phyloP scores from a whole-genome alignment of 805 yeast genomes.

The Starmerella scarabaei region DNA sequence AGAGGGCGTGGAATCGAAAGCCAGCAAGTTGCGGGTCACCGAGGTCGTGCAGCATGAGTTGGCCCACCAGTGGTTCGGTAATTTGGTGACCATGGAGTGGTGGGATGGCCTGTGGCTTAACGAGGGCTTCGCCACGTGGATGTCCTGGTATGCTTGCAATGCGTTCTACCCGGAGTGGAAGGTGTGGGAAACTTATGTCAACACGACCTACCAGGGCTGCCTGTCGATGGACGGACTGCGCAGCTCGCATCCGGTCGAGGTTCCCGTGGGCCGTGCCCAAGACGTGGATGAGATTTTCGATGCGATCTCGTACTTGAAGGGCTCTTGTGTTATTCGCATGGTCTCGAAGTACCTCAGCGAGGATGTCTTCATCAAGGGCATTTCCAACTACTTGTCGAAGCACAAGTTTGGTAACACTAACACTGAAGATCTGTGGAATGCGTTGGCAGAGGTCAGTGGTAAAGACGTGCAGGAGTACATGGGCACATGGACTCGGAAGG shows the following conservation, averaged over 20 bases:
- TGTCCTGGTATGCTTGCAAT: slow-evolving; percentile 59
- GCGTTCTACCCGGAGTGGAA: slow-evolving; percentile 70
- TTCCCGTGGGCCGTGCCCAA: slow-evolving; percentile 61
- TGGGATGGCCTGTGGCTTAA: slow-evolving; percentile 88
- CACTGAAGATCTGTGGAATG: slow-evolving; percentile 60
- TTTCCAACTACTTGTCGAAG: slow-evolving; percentile 49
- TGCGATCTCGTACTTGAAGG: slow-evolving; percentile 67
- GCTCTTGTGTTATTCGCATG: slow-evolving; percentile 69
- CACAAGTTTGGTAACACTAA: slow-evolving; percentile 59
- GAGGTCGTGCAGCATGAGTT: slow-evolving; percentile 77
- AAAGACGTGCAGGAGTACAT: slow-evolving; percentile 46
- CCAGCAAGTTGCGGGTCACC: slow-evolving; percentile 56
- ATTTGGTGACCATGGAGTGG: slow-evolving; percentile 83
- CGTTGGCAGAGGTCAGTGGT: slow-evolving; percentile 50
- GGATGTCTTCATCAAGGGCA: slow-evolving; percentile 58
- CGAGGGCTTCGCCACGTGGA: slow-evolving; percentile 85
- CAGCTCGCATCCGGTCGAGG: slow-evolving; percentile 68
- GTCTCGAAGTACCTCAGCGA: slow-evolving; percentile 56
- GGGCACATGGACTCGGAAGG: slow-evolving; percentile 58
- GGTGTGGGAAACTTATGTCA: slow-evolving; percentile 62
- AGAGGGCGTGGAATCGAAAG: slow-evolving; percentile 49
- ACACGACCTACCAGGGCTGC: slow-evolving; percentile 64
- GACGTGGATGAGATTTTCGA: slow-evolving; percentile 77
- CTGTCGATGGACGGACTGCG: slow-evolving; percentile 60
- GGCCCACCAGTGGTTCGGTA: slow-evolving; percentile 89